Conservation (phyloP, 2,329 filamentous ascomycete species). For the Talaromyces sp. region DNA sequence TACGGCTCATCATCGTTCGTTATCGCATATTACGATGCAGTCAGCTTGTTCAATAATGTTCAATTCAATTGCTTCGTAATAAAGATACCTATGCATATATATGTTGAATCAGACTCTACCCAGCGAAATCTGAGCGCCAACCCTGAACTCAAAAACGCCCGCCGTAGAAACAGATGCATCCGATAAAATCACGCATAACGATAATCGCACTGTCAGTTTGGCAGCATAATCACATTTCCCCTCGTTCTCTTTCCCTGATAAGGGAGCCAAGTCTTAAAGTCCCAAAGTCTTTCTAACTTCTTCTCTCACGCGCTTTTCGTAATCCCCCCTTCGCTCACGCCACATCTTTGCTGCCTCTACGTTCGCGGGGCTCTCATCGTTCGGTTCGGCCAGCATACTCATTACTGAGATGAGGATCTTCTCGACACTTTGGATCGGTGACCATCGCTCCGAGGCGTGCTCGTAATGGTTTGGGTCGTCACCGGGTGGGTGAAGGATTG, state of each 20-base stretch:
- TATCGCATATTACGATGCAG: not conserved
- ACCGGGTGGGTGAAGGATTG: conserved; percentile 93
- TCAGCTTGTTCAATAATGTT: not conserved
- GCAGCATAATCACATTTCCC: conserved; percentile 5
- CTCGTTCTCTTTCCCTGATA: not conserved
- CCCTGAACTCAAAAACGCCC: conserved; percentile 9
- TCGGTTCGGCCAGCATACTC: conserved; percentile 97
- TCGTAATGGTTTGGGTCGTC: conserved; percentile 99
- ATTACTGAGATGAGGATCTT: conserved; percentile 97
- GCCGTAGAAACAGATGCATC: not conserved
- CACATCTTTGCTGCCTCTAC: conserved; percentile 96
- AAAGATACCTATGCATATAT: not conserved
- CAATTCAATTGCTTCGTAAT: not conserved
- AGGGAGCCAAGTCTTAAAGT: conserved; percentile 52
- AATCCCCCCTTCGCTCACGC: conserved; percentile 78
- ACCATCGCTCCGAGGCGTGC: conserved; percentile 92
- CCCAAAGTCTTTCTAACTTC: conserved; percentile 78
- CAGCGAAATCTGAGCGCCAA: not conserved
- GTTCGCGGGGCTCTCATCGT: conserved; percentile 94
- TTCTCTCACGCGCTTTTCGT: conserved; percentile 80
- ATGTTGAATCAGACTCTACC: not conserved
- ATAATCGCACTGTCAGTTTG: conserved; percentile 10
- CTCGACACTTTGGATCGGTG: conserved; percentile 93
- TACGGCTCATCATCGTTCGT: too few species aligned
- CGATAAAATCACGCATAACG: not conserved